Conservation (phyloP, 2,329 filamentous ascomycete species). For the Talaromyces islandicus region DNA sequence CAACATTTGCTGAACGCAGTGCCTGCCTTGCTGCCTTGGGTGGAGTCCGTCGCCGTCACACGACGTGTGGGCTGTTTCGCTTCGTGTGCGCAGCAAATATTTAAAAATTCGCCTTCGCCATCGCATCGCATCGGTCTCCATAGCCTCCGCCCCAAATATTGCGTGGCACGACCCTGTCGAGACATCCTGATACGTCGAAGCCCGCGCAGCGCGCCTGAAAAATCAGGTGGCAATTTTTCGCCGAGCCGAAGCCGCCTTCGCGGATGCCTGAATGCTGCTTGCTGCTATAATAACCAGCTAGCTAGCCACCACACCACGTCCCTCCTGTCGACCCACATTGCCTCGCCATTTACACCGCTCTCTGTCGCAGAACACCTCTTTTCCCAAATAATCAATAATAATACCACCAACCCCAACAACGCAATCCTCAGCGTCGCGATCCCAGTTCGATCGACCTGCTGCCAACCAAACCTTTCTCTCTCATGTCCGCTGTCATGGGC, state of each 20-base stretch:
- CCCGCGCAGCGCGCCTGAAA: conserved; percentile 8
- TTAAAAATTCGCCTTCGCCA: not conserved
- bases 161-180: not conserved
- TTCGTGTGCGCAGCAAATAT: not conserved
- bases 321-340: not conserved
- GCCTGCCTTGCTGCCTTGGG: not conserved
- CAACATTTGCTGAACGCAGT: not conserved
- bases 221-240: conserved; percentile 11
- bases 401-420: not conserved
- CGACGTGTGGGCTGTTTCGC: conserved; percentile 8
- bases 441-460: not conserved
- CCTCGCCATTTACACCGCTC: not conserved
- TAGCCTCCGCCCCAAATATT: not conserved
- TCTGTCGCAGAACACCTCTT: not conserved
- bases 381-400: not conserved
- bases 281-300: conserved; percentile 5
- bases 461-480: not conserved
- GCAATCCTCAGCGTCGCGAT: not conserved
- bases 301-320: not conserved
- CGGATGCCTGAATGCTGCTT: conserved; percentile 9
- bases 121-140: not conserved
- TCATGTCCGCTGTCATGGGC: conserved; percentile 27
- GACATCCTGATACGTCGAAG: conserved; percentile 1
- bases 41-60: conserved; percentile 10
- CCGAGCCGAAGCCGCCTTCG: conserved; percentile 4